Conservation (phyloP, 2,329 filamentous ascomycete genomes). For the Elsinoe australis region DNA sequence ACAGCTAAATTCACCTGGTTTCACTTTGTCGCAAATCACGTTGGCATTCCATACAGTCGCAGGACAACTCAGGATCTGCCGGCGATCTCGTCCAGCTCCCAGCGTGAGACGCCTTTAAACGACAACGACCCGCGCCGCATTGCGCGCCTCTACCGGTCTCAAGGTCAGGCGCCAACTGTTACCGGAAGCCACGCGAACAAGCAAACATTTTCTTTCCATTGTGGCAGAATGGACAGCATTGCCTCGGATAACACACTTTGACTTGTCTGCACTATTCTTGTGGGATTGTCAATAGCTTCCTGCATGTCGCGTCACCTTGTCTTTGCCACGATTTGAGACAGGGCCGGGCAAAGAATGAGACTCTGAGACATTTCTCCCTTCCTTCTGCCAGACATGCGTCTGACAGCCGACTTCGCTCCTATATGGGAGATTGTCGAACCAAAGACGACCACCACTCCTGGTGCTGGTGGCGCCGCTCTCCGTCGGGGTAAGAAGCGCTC, state of each 20-base stretch:
- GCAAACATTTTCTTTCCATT: not conserved
- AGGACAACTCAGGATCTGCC: conserved; percentile 14
- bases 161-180: conserved; percentile 9
- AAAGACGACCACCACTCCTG: not conserved
- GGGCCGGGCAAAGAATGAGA: conserved; percentile 8
- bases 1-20: conserved; percentile 4
- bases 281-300: conserved; percentile 9
- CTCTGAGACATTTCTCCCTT: conserved; percentile 10
- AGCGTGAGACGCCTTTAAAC: conserved; percentile 1
- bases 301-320: conserved; percentile 10
- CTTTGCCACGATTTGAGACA: conserved; percentile 15
- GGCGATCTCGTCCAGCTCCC: not conserved
- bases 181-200: not conserved
- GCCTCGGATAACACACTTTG: conserved; percentile 6
- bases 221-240: not conserved
- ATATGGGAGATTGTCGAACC: conserved; percentile 14
- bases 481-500: conserved; percentile 19
- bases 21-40: conserved; percentile 17
- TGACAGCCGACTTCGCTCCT: conserved; percentile 16
- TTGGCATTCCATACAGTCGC: conserved; percentile 5
- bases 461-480: not conserved
- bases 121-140: too few species aligned
- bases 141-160: conserved; percentile 6
- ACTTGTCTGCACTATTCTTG: conserved; percentile 5
- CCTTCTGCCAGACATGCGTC: conserved; percentile 13